Conservation (phyloP, 2,329 filamentous ascomycete genomes). For the Geoglossum cookeanum region DNA sequence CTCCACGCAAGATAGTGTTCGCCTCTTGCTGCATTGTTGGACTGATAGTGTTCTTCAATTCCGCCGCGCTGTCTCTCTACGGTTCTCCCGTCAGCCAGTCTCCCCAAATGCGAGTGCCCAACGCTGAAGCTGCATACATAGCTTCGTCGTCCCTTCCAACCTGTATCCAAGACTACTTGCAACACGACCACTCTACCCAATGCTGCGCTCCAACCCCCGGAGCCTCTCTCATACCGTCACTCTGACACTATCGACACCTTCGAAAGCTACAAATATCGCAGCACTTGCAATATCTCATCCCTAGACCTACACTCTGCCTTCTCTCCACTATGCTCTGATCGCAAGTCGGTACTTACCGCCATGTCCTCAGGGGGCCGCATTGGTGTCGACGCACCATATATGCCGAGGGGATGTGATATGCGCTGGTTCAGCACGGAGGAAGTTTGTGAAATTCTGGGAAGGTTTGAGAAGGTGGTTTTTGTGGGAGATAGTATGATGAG, state of each 20-base stretch:
- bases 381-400: constrained; percentile 26
- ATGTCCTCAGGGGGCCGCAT: constrained; percentile 27
- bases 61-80: not conserved
- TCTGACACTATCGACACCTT: constrained; percentile 22
- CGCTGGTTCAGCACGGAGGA: constrained; percentile 28
- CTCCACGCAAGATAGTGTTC: not conserved
- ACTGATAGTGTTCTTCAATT: not conserved
- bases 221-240: constrained; percentile 13
- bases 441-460: constrained; percentile 25
- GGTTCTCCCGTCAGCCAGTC: not conserved
- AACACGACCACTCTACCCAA: not conserved
- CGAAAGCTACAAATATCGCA: constrained; percentile 23
- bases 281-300: constrained; percentile 26
- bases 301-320: constrained; percentile 24
- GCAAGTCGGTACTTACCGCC: constrained; percentile 21
- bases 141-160: not conserved
- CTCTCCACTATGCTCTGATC: constrained; percentile 20
- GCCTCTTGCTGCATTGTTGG: not conserved
- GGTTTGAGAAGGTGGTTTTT: constrained; percentile 29
- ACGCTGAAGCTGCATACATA: not conserved
- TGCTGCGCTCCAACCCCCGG: constrained; percentile 9
- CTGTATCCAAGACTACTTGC: not conserved
- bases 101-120: not conserved
- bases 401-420: constrained; percentile 28
- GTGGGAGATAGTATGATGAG: constrained; percentile 30